phyloP scores from a whole-genome alignment of 23 red algal genomes.

The Gracilaria caudata region DNA sequence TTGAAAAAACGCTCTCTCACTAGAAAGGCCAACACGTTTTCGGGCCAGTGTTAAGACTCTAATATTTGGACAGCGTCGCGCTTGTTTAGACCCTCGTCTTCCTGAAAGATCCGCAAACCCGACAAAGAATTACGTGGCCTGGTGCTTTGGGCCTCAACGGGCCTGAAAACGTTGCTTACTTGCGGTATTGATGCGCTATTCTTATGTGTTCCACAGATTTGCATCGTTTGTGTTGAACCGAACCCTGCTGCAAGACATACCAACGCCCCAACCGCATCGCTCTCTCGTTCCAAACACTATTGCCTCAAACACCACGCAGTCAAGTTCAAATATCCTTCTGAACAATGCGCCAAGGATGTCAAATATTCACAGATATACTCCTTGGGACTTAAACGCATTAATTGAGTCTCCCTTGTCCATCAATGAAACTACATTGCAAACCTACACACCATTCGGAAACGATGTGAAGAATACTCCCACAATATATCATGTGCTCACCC shows the following conservation, averaged over 20 bases:
- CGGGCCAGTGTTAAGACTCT: too few relatives aligned
- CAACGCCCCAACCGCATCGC: not conserved
- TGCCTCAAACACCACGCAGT: not conserved
- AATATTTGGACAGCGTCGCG: too few relatives aligned
- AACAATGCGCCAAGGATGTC: not conserved
- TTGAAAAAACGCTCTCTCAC: too few relatives aligned
- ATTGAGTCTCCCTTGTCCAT: not conserved
- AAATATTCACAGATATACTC: not conserved
- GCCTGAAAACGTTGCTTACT: not conserved
- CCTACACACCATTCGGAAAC: not conserved
- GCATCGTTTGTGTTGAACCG: not conserved
- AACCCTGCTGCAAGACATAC: not conserved
- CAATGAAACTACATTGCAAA: conserved; percentile 4
- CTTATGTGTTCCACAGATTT: not conserved
- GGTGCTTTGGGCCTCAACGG: not conserved
- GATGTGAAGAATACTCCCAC: not conserved
- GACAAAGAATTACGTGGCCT: too few relatives aligned
- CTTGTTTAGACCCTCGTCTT: too few relatives aligned
- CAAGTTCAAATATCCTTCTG: not conserved
- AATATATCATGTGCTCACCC: conserved; percentile 14
- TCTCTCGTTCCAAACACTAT: not conserved
- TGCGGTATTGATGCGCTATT: not conserved
- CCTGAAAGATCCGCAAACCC: too few relatives aligned
- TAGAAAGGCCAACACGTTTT: too few relatives aligned
- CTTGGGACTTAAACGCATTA: conserved; percentile 7